These are phyloP conservation scores for Plasmodium coatneyi DNA, from an alignment of 169 alveolate genomes.

Conservation along the genomic window DNA sequence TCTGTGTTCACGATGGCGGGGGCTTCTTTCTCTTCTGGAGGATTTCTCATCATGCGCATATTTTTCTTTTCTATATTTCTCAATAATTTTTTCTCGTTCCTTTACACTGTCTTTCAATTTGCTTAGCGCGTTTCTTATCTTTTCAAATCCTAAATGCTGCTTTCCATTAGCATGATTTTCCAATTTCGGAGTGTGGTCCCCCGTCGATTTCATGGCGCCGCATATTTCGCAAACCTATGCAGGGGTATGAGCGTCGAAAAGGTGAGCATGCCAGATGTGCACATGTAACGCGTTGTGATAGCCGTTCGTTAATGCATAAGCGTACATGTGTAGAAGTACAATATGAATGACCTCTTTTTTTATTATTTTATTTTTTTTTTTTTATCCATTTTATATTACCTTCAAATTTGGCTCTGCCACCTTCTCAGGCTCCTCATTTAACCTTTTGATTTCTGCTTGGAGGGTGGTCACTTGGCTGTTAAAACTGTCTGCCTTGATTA, in stretches of 20 bases:
- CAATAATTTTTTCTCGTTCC: constrained; percentile 62
- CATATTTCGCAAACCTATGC: constrained; percentile 82
- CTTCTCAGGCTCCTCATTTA: constrained; percentile 41
- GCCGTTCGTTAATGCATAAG: not conserved
- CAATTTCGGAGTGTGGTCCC: constrained; percentile 76
- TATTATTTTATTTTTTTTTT: not conserved
- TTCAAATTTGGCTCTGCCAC: constrained; percentile 24
- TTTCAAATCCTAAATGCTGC: constrained; percentile 81
- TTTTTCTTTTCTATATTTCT: constrained; percentile 47
- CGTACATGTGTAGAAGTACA: constrained; percentile 3
- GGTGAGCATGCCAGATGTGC: not conserved
- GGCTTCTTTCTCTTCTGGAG: not conserved
- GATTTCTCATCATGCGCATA: not conserved
- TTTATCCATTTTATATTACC: constrained; percentile 16
- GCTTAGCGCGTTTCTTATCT: constrained; percentile 40
- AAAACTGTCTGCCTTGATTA: constrained; percentile 78
- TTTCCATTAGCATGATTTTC: constrained; percentile 82
- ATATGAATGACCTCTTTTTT: not conserved
- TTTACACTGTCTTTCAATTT: constrained; percentile 17
- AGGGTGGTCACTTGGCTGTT: constrained; percentile 78
- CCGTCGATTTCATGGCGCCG: constrained; percentile 84
- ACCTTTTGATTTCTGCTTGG: constrained; percentile 73
- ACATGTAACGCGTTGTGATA: not conserved
- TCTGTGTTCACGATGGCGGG: constrained; percentile 24
- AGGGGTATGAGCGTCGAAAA: not conserved